A percentile compares a stretch with the other conserved stretches of the same genome.
Conservation (phyloP, 2,329 filamentous ascomycete species). For the Dothideomycetes sp. region DNA sequence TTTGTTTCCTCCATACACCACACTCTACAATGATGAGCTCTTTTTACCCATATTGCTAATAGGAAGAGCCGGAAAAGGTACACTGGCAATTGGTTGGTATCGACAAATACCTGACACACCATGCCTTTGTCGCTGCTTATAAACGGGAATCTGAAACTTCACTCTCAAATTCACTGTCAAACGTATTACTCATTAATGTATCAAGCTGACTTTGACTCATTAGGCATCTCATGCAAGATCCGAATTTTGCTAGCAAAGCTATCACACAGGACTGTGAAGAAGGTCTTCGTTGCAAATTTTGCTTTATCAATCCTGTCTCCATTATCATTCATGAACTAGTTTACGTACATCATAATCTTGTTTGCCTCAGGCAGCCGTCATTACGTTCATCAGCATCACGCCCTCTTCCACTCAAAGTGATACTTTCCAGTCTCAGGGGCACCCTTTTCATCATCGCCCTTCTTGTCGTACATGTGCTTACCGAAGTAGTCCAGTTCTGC, state of each 20-base stretch:
- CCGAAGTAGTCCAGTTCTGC: slow-evolving; percentile 65
- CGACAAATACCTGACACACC: slow-evolving; percentile 42
- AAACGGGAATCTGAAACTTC: slow-evolving; percentile 35
- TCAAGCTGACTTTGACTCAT: neutral
- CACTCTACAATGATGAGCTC: slow-evolving; percentile 27
- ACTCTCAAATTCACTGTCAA: neutral
- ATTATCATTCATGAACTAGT: slow-evolving; percentile 1
- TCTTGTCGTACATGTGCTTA: slow-evolving; percentile 54
- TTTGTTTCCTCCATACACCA: slow-evolving; percentile 3
- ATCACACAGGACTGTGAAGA: neutral
- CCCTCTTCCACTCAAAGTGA: slow-evolving; percentile 55
- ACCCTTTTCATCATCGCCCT: slow-evolving; percentile 42
- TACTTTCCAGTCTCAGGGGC: slow-evolving; percentile 48
- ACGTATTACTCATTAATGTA: neutral
- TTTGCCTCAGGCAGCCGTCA: too few species aligned
- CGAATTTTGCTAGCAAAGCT: neutral
- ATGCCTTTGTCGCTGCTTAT: slow-evolving; percentile 44
- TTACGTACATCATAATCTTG: neutral
- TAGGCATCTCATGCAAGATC: neutral
- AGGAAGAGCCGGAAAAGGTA: slow-evolving; percentile 48
- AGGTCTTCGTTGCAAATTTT: too few species aligned
- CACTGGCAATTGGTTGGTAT: too few species aligned
- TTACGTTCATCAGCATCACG: slow-evolving; percentile 20
- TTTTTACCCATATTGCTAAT: slow-evolving; percentile 28
- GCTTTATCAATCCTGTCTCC: slow-evolving; percentile 5